These are phyloP conservation scores for Moniliella sp. DNA, from an alignment of 1,284 basidiomycete genomes.

Conservation along the genomic window DNA sequence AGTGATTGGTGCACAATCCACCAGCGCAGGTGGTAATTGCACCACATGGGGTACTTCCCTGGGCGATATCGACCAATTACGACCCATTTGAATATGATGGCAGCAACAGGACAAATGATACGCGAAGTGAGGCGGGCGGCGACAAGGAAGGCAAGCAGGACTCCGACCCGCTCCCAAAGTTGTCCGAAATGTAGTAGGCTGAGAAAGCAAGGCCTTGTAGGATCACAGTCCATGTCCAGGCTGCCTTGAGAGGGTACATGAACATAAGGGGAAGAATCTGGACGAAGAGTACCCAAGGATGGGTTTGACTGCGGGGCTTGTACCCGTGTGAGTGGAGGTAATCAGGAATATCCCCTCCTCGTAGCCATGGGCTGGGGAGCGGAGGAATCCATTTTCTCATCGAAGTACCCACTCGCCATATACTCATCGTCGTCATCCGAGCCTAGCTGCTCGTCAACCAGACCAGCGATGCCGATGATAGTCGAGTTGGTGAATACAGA, in stretches of 20 bases:
- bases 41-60: conserved; percentile 32
- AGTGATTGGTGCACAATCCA: conserved; percentile 33
- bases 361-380: conserved; percentile 13
- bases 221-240: conserved; percentile 32
- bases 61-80: conserved; percentile 29
- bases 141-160: conserved; percentile 22
- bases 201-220: conserved; percentile 30
- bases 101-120: conserved; percentile 28
- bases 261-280: conserved; percentile 26
- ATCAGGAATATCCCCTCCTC: conserved; percentile 16
- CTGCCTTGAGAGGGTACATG: conserved; percentile 30
- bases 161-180: conserved; percentile 30
- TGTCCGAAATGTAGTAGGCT: conserved; percentile 30
- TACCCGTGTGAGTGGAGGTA: conserved; percentile 26
- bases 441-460: conserved; percentile 24
- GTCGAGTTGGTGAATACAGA: conserved; percentile 30
- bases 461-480: conserved; percentile 22
- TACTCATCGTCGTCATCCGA: conserved; percentile 13
- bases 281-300: conserved; percentile 25
- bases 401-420: conserved; percentile 15
- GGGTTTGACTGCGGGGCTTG: conserved; percentile 25
- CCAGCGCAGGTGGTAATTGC: conserved; percentile 33
- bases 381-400: conserved; percentile 21
- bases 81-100: conserved; percentile 31
- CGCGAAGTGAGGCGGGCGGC: conserved; percentile 27